A percentile compares a stretch with the other conserved stretches of the same genome.
Conservation (phyloP, 495 filamentous ascomycete species). For the Penicillium diatomitis region DNA sequence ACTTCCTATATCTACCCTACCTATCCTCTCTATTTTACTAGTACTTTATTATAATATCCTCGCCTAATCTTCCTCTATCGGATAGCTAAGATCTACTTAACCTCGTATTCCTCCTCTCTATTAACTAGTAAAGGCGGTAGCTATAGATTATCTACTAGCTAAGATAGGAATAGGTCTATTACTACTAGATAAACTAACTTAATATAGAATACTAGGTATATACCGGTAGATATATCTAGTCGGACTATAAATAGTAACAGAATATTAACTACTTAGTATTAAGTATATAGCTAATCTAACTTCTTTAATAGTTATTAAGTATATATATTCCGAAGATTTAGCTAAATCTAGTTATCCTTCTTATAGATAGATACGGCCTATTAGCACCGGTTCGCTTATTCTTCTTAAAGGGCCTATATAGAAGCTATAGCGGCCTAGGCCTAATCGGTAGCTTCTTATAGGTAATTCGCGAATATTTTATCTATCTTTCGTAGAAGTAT, state of each 20-base stretch:
- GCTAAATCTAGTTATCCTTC: background rate
- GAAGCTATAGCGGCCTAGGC: background rate
- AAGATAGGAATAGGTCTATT: background rate
- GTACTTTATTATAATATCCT: background rate
- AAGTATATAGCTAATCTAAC: background rate
- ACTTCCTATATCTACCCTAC: background rate
- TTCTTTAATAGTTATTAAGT: background rate
- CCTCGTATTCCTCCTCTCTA: background rate
- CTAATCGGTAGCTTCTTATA: slow-evolving; percentile 2
- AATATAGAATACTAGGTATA: background rate
- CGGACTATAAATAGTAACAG: background rate
- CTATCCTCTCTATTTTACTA: background rate
- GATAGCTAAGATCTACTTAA: background rate
- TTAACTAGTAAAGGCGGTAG: background rate
- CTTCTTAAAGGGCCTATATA: background rate
- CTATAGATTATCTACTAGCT: background rate
- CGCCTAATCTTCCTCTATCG: background rate
- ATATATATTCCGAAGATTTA: background rate
- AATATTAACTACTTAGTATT: background rate
- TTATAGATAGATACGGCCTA: background rate
- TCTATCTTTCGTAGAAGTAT: background rate
- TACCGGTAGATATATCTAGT: background rate
- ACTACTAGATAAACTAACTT: background rate
- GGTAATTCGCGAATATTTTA: background rate
- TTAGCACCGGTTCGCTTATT: background rate